Conservation (phyloP, 495 filamentous ascomycete species). For the Penicillium atrosanguineum region DNA sequence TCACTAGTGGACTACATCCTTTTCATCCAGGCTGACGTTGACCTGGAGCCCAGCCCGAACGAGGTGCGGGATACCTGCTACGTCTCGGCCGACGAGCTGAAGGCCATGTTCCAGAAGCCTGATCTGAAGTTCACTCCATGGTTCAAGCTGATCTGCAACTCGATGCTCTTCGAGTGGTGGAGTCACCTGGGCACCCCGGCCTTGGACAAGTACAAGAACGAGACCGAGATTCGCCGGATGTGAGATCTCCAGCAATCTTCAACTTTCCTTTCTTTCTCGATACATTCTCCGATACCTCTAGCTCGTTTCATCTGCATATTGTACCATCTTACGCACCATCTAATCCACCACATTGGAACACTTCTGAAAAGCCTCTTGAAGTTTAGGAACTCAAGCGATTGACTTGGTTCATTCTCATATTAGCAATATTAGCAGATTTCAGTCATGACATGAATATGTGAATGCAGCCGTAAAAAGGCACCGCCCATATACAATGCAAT, state of each 20-base stretch:
- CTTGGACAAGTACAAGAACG: slow-evolving; percentile 80
- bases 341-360: neutral
- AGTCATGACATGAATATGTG: neutral
- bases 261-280: slow-evolving; percentile 1
- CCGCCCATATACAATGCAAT: slow-evolving; percentile 7
- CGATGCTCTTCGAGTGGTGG: slow-evolving; percentile 99
- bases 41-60: slow-evolving; percentile 76
- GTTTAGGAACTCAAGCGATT: neutral
- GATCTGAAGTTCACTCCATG: slow-evolving; percentile 88
- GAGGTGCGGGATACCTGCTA: slow-evolving; percentile 83
- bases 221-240: slow-evolving; percentile 89
- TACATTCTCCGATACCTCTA: slow-evolving; percentile 16
- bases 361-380: neutral
- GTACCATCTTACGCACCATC: neutral
- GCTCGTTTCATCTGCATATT: slow-evolving; percentile 1
- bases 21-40: slow-evolving; percentile 92
- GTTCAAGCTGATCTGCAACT: slow-evolving; percentile 99
- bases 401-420: neutral
- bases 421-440: neutral
- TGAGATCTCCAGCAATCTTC: slow-evolving; percentile 18
- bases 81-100: slow-evolving; percentile 78
- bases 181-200: slow-evolving; percentile 70
- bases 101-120: slow-evolving; percentile 78
- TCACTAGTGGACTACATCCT: slow-evolving; percentile 93
- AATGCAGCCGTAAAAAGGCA: neutral